phyloP scores from a whole-genome alignment of 805 yeast genomes.

The Ogataea pini region DNA sequence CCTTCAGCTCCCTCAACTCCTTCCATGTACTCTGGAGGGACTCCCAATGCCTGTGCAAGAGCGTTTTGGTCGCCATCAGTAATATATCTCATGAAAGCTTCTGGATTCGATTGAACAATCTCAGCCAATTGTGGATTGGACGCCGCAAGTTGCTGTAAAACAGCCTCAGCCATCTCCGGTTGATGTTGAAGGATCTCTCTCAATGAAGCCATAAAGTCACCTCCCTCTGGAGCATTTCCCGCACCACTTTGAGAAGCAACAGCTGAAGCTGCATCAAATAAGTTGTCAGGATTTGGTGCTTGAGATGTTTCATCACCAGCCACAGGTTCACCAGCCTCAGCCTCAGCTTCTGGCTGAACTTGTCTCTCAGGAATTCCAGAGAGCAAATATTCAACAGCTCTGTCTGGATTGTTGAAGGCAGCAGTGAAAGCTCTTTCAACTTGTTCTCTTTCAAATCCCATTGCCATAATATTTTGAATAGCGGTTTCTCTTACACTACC shows the following conservation, averaged over 20 bases:
- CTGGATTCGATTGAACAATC: slow-evolving; percentile 83
- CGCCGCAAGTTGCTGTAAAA: slow-evolving; percentile 78
- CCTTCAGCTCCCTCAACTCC: slow-evolving; percentile 40
- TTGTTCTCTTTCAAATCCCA: slow-evolving; percentile 90
- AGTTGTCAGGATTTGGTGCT: slow-evolving; percentile 44
- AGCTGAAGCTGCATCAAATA: slow-evolving; percentile 51
- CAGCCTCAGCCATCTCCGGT: slow-evolving; percentile 84
- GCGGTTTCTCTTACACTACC: slow-evolving; percentile 81
- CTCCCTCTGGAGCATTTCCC: slow-evolving; percentile 32
- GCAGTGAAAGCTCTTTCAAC: slow-evolving; percentile 91
- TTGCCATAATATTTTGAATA: slow-evolving; percentile 81
- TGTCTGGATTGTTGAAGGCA: slow-evolving; percentile 95
- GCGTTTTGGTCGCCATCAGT: slow-evolving; percentile 62
- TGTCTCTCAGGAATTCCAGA: slow-evolving; percentile 79
- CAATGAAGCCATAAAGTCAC: slow-evolving; percentile 52
- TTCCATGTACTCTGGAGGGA: slow-evolving; percentile 39
- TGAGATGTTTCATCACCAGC: slow-evolving; percentile 26
- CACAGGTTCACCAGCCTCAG: slow-evolving; percentile 17
- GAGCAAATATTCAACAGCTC: slow-evolving; percentile 93
- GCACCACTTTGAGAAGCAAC: slow-evolving; percentile 33
- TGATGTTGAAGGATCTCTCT: slow-evolving; percentile 79
- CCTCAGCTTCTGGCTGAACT: slow-evolving; percentile 12
- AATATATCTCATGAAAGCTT: slow-evolving; percentile 75
- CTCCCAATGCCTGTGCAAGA: slow-evolving; percentile 45
- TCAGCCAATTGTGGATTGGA: slow-evolving; percentile 84